Conservation (phyloP, 805 yeast species). For the Vanderwaltozyma tropicalis region DNA sequence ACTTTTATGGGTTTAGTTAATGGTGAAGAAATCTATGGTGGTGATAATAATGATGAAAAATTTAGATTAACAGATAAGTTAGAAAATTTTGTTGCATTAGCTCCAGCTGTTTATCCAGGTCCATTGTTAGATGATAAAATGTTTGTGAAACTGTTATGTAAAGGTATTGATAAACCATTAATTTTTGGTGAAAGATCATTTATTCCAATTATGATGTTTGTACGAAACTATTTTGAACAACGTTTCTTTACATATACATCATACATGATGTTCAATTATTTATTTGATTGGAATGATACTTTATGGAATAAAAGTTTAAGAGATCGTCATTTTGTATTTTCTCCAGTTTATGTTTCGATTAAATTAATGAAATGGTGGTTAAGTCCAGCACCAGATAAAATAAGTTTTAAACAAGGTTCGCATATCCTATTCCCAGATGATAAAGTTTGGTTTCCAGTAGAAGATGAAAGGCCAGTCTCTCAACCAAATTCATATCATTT, state of each 20-base stretch:
- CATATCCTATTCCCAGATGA: constrained; percentile 40
- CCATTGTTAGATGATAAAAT: constrained; percentile 48
- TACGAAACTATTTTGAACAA: constrained; percentile 43
- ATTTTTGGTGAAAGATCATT: constrained; percentile 72
- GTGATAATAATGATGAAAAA: constrained; percentile 6
- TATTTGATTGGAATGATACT: constrained; percentile 78
- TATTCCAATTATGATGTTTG: constrained; percentile 57
- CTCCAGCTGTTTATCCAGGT: constrained; percentile 92
- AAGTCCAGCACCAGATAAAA: constrained; percentile 30
- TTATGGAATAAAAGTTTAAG: constrained; percentile 64
- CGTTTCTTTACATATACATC: constrained; percentile 50
- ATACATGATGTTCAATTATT: constrained; percentile 72
- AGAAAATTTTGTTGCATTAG: constrained; percentile 60
- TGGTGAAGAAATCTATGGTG: constrained; percentile 21
- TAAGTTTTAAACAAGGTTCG: constrained; percentile 32
- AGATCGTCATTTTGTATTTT: constrained; percentile 69
- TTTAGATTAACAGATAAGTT: constrained; percentile 39
- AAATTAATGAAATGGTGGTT: constrained; percentile 92
- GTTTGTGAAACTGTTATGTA: constrained; percentile 50
- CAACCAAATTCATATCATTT: constrained; percentile 8
- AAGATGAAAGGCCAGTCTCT: background rate
- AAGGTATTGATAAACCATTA: constrained; percentile 34
- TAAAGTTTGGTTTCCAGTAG: constrained; percentile 41
- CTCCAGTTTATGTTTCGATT: constrained; percentile 77
- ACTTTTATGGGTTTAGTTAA: constrained; percentile 56